Evolutionary conservation across 345 rosid species (phyloP).

Genomic region (Cardamine occulta): DNA sequence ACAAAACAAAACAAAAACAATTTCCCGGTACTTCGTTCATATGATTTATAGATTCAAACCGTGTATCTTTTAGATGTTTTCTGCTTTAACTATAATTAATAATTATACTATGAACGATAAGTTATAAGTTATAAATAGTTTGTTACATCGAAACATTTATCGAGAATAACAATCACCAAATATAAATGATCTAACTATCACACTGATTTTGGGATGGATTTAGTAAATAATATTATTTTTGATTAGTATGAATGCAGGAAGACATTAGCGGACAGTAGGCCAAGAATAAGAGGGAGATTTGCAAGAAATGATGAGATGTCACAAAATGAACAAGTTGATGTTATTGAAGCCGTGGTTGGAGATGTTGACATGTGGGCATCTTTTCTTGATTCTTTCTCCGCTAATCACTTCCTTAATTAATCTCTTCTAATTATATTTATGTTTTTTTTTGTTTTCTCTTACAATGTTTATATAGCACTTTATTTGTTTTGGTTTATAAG

Average conservation of each 20-base stretch:
- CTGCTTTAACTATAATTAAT: not conserved
- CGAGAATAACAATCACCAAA: not conserved
- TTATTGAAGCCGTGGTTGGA: slow-evolving; percentile 55
- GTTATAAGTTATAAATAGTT: not conserved
- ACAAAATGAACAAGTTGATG: slow-evolving; percentile 50
- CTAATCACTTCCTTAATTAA: slow-evolving; percentile 54
- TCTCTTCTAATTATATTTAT: not conserved
- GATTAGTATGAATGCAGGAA: slow-evolving; percentile 89
- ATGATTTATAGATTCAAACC: not conserved
- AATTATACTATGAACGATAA: not conserved
- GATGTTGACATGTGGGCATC: slow-evolving; percentile 70
- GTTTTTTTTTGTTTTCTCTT: not conserved
- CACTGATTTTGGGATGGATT: not conserved
- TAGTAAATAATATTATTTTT: not conserved
- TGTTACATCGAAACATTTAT: not conserved
- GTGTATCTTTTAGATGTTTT: not conserved
- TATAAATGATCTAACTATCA: not conserved
- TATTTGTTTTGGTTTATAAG: slow-evolving; percentile 29
- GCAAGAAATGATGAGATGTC: slow-evolving; percentile 84
- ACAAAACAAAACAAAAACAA: no score
- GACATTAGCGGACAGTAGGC: slow-evolving; percentile 94
- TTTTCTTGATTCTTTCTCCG: slow-evolving; percentile 63
- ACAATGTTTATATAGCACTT: slow-evolving; percentile 35
- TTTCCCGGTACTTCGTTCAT: not conserved
- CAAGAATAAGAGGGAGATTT: slow-evolving; percentile 90